Conservation (phyloP, 169 alveolate genomes). For the Plasmodium ovale region DNA sequence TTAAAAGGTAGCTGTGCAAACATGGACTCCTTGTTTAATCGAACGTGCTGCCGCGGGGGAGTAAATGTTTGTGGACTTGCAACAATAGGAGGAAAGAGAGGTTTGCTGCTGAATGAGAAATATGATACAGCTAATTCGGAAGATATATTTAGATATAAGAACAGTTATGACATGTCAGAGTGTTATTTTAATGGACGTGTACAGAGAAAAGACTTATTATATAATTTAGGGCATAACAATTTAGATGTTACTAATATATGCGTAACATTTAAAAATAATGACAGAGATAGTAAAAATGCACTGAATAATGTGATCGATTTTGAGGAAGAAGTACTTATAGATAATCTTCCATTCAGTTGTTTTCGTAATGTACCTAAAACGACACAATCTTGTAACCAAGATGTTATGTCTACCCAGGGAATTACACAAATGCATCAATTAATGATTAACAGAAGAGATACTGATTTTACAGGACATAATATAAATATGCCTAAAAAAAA, state of each 20-base stretch:
- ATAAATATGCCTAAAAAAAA: neutral
- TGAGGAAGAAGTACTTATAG: slow-evolving; percentile 29
- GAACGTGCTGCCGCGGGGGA: no score
- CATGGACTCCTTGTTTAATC: no score
- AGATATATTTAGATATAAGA: neutral
- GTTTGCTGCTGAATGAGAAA: neutral
- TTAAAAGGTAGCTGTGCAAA: no score
- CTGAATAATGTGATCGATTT: slow-evolving; percentile 18
- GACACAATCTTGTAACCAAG: no score
- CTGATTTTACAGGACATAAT: neutral
- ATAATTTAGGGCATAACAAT: neutral
- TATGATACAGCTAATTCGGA: neutral
- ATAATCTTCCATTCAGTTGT: slow-evolving; percentile 10
- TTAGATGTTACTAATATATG: neutral
- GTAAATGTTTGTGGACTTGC: no score
- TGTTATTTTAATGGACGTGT: slow-evolving; percentile 2
- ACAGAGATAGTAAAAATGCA: neutral
- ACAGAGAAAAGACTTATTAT: neutral
- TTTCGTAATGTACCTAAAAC: no score
- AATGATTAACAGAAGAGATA: neutral
- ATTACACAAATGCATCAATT: no score
- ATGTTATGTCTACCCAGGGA: no score
- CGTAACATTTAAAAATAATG: neutral
- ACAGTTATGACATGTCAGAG: slow-evolving; percentile 5
- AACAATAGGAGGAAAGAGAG: no score